A percentile compares a stretch with the other conserved stretches of the same genome.
Evolutionary conservation across 371 early-diverging fungal genomes (phyloP).

Genomic region (Sporodiniella umbellata): DNA sequence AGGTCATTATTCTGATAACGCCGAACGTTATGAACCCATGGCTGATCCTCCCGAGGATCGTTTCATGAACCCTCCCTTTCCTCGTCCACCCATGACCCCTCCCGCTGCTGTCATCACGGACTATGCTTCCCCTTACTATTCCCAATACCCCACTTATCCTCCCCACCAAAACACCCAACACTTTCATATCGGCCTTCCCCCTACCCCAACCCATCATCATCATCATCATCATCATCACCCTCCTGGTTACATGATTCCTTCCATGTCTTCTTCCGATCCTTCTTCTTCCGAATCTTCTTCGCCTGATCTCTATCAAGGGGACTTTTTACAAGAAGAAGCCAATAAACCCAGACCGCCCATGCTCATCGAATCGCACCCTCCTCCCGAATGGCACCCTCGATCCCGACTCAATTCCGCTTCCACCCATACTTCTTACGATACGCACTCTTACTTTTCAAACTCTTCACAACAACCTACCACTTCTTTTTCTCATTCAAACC

Average conservation of each 20-base stretch:
- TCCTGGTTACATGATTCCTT: conserved; percentile 26
- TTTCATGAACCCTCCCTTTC: conserved; percentile 20
- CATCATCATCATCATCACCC: conserved; percentile 5
- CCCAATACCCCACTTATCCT: conserved; percentile 20
- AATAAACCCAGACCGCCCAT: conserved; percentile 2
- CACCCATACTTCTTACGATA: conserved; percentile 17
- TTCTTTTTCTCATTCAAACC: conserved; percentile 11
- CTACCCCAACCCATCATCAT: conserved; percentile 18
- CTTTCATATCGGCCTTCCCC: too few species aligned
- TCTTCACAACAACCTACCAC: too few species aligned
- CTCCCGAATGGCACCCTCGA: conserved; percentile 6
- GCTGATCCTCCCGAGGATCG: conserved; percentile 16
- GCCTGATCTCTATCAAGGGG: conserved; percentile 31
- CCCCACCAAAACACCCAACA: too few species aligned
- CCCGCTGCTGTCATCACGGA: conserved; percentile 27
- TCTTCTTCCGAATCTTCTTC: conserved; percentile 40
- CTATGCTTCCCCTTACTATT: conserved; percentile 27
- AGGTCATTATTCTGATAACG: conserved; percentile 81
- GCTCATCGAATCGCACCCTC: conserved; percentile 9
- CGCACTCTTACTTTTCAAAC: conserved; percentile 22
- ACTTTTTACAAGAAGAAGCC: conserved; percentile 9
- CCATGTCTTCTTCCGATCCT: conserved; percentile 28
- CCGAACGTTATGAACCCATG: conserved; percentile 26
- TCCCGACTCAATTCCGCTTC: conserved; percentile 16
- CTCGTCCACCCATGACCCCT: conserved; percentile 31